Evolutionary conservation across 257 asterid genomes (phyloP), one percentile per base, ranked within the genome.

Genomic region (Solanum chilense): DNA sequence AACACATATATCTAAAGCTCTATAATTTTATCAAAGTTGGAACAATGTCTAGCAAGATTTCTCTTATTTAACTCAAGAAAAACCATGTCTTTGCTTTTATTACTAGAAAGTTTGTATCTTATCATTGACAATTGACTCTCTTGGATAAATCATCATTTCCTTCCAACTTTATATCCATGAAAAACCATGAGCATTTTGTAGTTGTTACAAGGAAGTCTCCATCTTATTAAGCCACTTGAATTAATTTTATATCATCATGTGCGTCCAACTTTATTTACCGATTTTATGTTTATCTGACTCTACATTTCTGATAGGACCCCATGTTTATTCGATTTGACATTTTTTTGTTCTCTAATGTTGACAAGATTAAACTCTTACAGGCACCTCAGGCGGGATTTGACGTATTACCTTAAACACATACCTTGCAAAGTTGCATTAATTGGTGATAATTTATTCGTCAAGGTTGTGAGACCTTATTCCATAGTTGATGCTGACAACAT

Each of bases 401-500:
- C 90, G 89, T 91, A 85, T 91, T 94, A 91, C 93, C 93, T 93
- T 75, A 92, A 93, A 90, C 92, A 93, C 87, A 88, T 95, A 71
- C 91, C 94, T 42, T 90, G 98, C 93, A 95, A 95, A 92, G 91
- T 89, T 64, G 98, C 97, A n/a, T 39, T 91, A 56, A 86, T 94
- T 60, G 95, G 58, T 45, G 97, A 95, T 69, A 90, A 93, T 89
- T 92, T 92, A 60, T 78, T 90, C 5, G 75, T 93, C 85, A 86
- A 90, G 73, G 83, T 92, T 68, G 69, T 91, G 90, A 92, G 93
- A 87, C 82, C 90, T 73, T 74, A 74, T 88, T 71, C 90, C 62
- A 75, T 78, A 8, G 89, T 85, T 85, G 96, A 91, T 77, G 86
- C 88, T 47, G 93, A 93, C 23, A 85, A 39, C 84, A 56, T 90